A percentile compares a stretch with the other conserved stretches of the same genome.
phyloP scores from a whole-genome alignment of 139 green algal genomes.

The Astrephomene gubernaculifera region DNA sequence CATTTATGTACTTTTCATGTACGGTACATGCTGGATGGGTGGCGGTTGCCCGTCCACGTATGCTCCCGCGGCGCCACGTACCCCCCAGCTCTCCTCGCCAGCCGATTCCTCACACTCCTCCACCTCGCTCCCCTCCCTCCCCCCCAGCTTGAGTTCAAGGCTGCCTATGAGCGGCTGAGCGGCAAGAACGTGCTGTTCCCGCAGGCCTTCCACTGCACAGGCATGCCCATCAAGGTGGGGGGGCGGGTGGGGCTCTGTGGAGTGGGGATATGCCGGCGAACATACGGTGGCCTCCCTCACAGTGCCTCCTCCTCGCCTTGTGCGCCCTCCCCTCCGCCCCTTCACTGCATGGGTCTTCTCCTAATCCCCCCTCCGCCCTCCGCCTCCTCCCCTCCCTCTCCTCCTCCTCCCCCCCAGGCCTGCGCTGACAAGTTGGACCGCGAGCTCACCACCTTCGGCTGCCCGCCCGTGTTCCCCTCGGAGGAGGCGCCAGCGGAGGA shows the following conservation, averaged over 20 bases:
- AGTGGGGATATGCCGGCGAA: too few relatives aligned
- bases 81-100: too few relatives aligned
- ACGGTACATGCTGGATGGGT: too few relatives aligned
- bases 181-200: constrained; percentile 95
- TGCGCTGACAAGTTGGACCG: constrained; percentile 93
- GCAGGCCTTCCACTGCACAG: constrained; percentile 98
- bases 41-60: too few relatives aligned
- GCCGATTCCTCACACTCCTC: too few relatives aligned
- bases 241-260: not conserved
- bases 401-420: constrained; percentile 63
- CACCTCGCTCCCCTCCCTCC: not conserved
- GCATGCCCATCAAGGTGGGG: constrained; percentile 99
- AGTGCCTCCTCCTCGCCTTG: too few relatives aligned
- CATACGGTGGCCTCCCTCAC: too few relatives aligned
- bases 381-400: not conserved
- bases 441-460: constrained; percentile 90
- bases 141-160: constrained; percentile 93
- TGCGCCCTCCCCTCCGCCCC: too few relatives aligned
- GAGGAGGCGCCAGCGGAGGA: constrained; percentile 63
- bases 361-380: not conserved
- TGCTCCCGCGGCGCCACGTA: too few relatives aligned
- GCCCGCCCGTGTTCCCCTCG: constrained; percentile 87
- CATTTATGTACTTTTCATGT: too few relatives aligned
- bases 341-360: too few relatives aligned
- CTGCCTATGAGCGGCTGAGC: constrained; percentile 92